A percentile compares a stretch with the other conserved stretches of the same genome.
These are phyloP conservation scores for Trametes sanguinea DNA, from an alignment of 768 basidiomycete species.

Conservation along the genomic window DNA sequence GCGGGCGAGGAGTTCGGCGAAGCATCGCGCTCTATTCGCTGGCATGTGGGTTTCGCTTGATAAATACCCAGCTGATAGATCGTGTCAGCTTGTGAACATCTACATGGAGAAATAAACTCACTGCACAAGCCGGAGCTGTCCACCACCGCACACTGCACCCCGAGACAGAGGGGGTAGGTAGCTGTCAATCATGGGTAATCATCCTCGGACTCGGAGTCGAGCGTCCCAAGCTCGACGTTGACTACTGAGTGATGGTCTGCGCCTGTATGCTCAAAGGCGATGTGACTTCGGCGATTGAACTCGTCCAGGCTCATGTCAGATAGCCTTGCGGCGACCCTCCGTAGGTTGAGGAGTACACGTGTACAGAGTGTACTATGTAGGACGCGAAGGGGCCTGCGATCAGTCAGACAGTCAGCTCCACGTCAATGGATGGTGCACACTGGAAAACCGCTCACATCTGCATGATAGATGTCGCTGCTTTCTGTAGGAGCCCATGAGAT, in stretches of 20 bases:
- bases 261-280: not conserved
- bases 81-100: no score
- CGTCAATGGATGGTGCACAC: not conserved
- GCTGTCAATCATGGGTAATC: no score
- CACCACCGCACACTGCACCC: no score
- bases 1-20: no score
- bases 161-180: no score
- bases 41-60: no score
- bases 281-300: not conserved
- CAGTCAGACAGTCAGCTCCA: not conserved
- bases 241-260: not conserved
- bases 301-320: not conserved
- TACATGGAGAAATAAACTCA: no score
- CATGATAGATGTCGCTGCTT: not conserved
- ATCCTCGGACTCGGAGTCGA: not conserved
- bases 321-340: constrained; percentile 2
- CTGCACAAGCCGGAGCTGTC: no score
- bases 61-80: no score
- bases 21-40: no score
- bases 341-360: constrained; percentile 8
- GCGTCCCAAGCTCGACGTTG: not conserved
- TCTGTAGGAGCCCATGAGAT: not conserved
- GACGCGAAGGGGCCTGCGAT: constrained; percentile 2
- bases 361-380: constrained; percentile 5
- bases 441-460: not conserved